These are phyloP conservation scores for Salvia rosmarinus DNA, from an alignment of 257 asterid species.

Conservation along the genomic window DNA sequence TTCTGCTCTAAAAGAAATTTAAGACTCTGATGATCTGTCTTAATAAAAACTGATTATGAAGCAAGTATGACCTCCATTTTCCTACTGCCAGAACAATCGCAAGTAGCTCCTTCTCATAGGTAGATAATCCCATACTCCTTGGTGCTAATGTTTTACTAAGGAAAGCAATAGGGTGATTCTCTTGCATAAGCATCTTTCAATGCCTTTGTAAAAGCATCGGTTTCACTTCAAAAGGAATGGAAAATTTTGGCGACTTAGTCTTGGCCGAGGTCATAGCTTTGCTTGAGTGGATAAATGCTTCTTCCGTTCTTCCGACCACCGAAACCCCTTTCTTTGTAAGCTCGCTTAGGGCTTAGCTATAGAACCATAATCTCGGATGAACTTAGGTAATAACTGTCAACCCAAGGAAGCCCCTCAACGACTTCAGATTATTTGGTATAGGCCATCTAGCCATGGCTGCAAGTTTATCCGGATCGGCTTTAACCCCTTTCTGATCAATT, in stretches of 20 bases:
- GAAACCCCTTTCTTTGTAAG: neutral
- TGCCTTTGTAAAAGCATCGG: neutral
- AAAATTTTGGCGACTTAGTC: neutral
- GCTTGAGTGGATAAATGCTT: neutral
- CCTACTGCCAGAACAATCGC: neutral
- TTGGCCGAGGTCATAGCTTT: neutral
- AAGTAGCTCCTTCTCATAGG: neutral
- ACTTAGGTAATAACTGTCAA: neutral
- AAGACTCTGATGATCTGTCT: neutral
- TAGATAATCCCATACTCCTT: neutral
- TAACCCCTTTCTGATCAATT: neutral
- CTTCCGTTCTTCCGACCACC: neutral
- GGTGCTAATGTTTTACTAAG: neutral
- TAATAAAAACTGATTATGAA: neutral
- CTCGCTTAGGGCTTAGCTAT: neutral
- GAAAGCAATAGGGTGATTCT: neutral
- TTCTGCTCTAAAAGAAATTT: neutral
- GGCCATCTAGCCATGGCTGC: neutral
- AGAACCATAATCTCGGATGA: neutral
- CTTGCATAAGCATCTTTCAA: neutral
- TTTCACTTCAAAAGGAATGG: neutral
- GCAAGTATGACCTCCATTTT: neutral
- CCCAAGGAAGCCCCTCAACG: neutral
- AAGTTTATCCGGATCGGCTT: neutral
- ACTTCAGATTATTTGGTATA: neutral